Conservation (phyloP, 306 rosid species). For the Mimosa pudica region DNA sequence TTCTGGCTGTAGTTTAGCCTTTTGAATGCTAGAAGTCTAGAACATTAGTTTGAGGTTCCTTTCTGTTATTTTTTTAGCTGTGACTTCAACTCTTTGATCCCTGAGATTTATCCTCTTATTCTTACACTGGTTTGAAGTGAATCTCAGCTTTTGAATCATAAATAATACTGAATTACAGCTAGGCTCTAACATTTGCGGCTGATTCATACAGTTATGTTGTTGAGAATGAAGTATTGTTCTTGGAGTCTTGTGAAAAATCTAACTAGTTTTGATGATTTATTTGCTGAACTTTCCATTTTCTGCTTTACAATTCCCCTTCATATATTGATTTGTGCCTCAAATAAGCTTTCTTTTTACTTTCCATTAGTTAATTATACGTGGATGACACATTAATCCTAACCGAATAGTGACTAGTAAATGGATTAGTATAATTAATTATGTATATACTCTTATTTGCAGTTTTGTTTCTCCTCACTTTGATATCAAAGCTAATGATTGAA, state of each 20-base stretch:
- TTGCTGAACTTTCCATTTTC: neutral
- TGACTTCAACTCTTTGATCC: neutral
- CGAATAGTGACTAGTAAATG: conserved; percentile 1
- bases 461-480: conserved; percentile 20
- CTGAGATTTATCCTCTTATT: neutral
- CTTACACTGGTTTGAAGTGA: neutral
- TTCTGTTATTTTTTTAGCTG: neutral
- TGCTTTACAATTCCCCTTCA: neutral
- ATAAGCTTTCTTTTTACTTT: conserved; percentile 1
- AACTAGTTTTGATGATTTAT: neutral
- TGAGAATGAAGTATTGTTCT: neutral
- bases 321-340: neutral
- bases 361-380: conserved; percentile 2
- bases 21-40: neutral
- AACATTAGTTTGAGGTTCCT: neutral
- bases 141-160: neutral
- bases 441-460: neutral
- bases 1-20: neutral
- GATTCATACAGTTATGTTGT: neutral
- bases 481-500: neutral
- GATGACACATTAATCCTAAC: neutral
- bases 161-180: neutral
- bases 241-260: neutral
- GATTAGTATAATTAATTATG: neutral
- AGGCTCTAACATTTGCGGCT: neutral